Evolutionary conservation across 1,139 yeast species (phyloP).

Genomic region (Kurtzmaniella quercitrusa): DNA sequence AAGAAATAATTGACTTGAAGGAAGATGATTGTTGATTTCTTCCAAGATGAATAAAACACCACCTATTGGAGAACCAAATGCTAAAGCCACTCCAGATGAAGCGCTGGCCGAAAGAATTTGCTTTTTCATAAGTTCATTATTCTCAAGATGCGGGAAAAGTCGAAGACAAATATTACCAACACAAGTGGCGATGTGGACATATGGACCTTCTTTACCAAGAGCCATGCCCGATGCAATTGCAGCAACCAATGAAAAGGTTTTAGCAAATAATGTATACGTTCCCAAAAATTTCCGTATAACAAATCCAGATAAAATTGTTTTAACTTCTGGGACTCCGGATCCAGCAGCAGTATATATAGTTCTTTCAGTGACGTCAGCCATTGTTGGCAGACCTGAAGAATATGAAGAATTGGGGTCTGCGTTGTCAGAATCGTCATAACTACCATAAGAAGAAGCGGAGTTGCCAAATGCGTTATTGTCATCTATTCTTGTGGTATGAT

Average conservation of each 20-base stretch:
- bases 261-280: slow-evolving; percentile 48
- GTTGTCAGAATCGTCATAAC: slow-evolving; percentile 4
- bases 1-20: slow-evolving; percentile 55
- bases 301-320: slow-evolving; percentile 53
- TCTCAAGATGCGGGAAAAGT: slow-evolving; percentile 43
- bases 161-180: slow-evolving; percentile 59
- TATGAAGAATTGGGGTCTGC: slow-evolving; percentile 1
- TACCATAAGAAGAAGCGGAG: neutral
- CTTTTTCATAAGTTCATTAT: slow-evolving; percentile 51
- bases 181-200: slow-evolving; percentile 66
- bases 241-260: slow-evolving; percentile 48
- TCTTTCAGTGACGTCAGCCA: slow-evolving; percentile 12
- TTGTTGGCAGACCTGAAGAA: neutral
- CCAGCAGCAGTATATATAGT: slow-evolving; percentile 55
- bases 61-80: slow-evolving; percentile 68
- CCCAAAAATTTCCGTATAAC: slow-evolving; percentile 55
- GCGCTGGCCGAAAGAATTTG: slow-evolving; percentile 63
- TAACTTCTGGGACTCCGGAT: slow-evolving; percentile 65
- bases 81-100: slow-evolving; percentile 66
- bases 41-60: slow-evolving; percentile 65
- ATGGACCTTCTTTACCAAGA: slow-evolving; percentile 71
- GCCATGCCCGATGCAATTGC: slow-evolving; percentile 66
- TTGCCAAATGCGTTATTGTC: neutral
- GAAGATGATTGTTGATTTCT: slow-evolving; percentile 58
- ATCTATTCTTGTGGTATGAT: slow-evolving; percentile 2